Evolutionary conservation across 768 basidiomycete genomes (phyloP), one percentile per base, ranked within the genome.

Genomic region (Tylopilus sp.): DNA sequence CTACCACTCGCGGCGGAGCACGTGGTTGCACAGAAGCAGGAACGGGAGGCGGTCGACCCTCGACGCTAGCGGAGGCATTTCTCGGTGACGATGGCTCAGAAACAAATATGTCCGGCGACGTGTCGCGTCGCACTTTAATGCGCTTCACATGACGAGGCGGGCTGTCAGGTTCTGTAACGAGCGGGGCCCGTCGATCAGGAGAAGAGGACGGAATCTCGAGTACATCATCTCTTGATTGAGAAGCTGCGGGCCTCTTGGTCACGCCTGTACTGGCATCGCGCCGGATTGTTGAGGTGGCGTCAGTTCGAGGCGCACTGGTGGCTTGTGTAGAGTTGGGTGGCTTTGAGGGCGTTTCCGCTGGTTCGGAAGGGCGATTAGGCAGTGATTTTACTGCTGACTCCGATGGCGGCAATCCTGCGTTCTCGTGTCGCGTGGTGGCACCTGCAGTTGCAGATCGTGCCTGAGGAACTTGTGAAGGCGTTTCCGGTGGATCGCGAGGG

Each of bases 1-100:
- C 31, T 19, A 59, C 64, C 9, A 63, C 3, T 10, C 59, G 66
- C 2, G 66, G 65, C 3, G 66, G 65, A 8, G 58, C 62, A n/a
- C 53, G 59, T 9, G 51, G 40, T 21, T 49, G 29, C 22, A 34
- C 28, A 9, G 50, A 7, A 10, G 31, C 2, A n/a, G 37, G 7
- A 24, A 50, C 26, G 12, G 47, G 19, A 21, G 26, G 36, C 1
- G 33, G 40, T 21, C 16, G 54, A 4, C 36, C 34, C 19, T 45
- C 12, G 51, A 51, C 10, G 53, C 4, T 29, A 28, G 31, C 14
- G 12, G 29, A 21, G 22, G 12, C 17, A 22, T 52, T 44, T 21
- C 11, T 25, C 21, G 66, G 55, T n/a, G 65, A 56, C 1, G 61
- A 17, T 24, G 63, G 45, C 19, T 56, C 40, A 0, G 66, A 63